Evolutionary conservation across 768 basidiomycete genomes (phyloP).

Genomic region (Naganishia friedmannii): DNA sequence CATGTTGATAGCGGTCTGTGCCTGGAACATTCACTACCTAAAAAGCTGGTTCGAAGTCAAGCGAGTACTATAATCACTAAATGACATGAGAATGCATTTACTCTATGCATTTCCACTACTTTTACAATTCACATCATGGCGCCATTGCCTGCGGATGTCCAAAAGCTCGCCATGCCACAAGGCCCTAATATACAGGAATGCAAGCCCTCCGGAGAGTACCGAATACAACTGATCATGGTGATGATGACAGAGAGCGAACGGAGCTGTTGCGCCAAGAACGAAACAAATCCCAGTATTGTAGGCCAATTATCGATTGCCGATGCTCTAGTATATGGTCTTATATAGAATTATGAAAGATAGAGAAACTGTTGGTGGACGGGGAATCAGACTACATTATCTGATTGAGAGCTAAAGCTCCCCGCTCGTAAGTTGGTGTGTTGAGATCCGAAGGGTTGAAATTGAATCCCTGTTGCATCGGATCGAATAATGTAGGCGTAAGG

Average conservation of each 20-base stretch:
- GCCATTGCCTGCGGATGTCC: not conserved
- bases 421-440: not conserved
- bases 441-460: conserved; percentile 4
- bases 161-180: not conserved
- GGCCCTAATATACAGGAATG: not conserved
- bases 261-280: not conserved
- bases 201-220: not conserved
- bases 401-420: not conserved
- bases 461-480: conserved; percentile 14
- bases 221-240: conserved; percentile 7
- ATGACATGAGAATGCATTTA: not conserved
- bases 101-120: not conserved
- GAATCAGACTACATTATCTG: not conserved
- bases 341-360: not conserved
- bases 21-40: conserved; percentile 96
- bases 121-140: not conserved
- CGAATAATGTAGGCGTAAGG: not conserved
- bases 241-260: not conserved
- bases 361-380: not conserved
- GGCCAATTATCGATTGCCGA: not conserved
- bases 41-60: conserved; percentile 94
- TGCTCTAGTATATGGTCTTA: too few species aligned
- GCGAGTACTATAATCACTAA: conserved; percentile 66
- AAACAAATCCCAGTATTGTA: not conserved
- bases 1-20: conserved; percentile 83